Base-by-base conservation (phyloP, 495 filamentous ascomycete species). In the Penicillium egyptiacum region DNA sequence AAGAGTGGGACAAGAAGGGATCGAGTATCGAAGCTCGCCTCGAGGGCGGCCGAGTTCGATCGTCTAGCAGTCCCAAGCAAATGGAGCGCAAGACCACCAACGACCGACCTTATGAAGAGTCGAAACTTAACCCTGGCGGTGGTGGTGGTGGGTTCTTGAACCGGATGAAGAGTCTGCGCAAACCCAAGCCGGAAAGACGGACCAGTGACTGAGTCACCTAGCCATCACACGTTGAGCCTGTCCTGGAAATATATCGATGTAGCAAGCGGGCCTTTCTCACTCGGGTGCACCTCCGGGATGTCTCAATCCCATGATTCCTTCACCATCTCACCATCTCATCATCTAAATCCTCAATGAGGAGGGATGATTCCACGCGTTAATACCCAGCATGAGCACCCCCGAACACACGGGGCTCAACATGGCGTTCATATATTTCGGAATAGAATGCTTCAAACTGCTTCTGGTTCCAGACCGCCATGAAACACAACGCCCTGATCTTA, bases 131-230 rank as follows among this genome's bases (percentile, higher is more conserved):
- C 64, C 65, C 72, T 26, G 72, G 66, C 56, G 81, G 79, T 20
- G 75, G 79, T 52, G 75, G 79, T 54, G 40, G 40, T 14, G 89
- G 91, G 3, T 89, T 97, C 60, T 70, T 97, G 56, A 92, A 83
- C 59, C 83, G 92, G 39, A 91, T 97, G 71, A 94, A 89, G 83
- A 91, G 88, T 72, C 75, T 96, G 71, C 90, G 91, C 76, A 81
- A 78, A 61, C 71, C 76, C 3, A 73, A 74, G 46, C 77, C 78
- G 0, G 78, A 77, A 61, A 65, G 79, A 55, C 71, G 74, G 4
- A 67, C 69, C 43, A 75, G 69, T 55, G 68, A 75, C 30, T 69
- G 58, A 59, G 41, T 49, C 16, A 12, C 35, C 14, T 17, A 17
- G n/a, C 11, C 19, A 33, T 5, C 26, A 44, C 25, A 33, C 25